Percentiles rank a stretch among this genome's conserved stretches.
These are phyloP conservation scores for Diaporthe vexans DNA, from an alignment of 2,329 filamentous ascomycete species.

Conservation along the genomic window DNA sequence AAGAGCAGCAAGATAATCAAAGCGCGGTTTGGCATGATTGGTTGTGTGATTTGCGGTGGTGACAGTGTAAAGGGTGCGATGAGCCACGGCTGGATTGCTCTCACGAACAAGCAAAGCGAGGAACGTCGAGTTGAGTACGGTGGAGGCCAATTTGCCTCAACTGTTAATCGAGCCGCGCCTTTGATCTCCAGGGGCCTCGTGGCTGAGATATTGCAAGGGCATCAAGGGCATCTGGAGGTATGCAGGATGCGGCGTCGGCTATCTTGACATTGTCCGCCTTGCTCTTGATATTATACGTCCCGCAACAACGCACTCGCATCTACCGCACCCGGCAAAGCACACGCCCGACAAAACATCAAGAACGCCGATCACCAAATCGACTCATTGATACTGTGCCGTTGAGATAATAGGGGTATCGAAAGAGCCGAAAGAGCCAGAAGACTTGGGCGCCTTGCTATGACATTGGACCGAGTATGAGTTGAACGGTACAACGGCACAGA, in stretches of 20 bases:
- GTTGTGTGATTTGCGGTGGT: neutral
- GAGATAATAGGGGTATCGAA: neutral
- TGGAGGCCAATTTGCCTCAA: neutral
- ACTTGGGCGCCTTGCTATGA: neutral
- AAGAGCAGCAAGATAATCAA: slow-evolving; percentile 1
- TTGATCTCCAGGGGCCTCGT: neutral
- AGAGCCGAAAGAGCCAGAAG: slow-evolving; percentile 5
- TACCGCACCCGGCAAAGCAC: neutral
- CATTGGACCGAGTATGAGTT: neutral
- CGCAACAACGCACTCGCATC: neutral
- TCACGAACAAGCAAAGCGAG: neutral
- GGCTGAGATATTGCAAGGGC: neutral
- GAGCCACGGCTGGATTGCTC: neutral
- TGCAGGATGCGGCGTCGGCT: neutral
- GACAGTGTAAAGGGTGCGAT: neutral
- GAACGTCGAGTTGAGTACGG: neutral
- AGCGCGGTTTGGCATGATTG: neutral
- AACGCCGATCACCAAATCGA: neutral
- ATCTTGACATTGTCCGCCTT: slow-evolving; percentile 37
- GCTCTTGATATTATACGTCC: slow-evolving; percentile 25
- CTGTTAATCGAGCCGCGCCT: slow-evolving; percentile 4
- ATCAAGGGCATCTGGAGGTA: neutral
- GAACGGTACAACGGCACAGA: neutral
- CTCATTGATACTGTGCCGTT: neutral
- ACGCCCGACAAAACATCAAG: neutral